Evolutionary conservation across 148 eudicot species (phyloP).

Genomic region (Chenopodium berlandieri): DNA sequence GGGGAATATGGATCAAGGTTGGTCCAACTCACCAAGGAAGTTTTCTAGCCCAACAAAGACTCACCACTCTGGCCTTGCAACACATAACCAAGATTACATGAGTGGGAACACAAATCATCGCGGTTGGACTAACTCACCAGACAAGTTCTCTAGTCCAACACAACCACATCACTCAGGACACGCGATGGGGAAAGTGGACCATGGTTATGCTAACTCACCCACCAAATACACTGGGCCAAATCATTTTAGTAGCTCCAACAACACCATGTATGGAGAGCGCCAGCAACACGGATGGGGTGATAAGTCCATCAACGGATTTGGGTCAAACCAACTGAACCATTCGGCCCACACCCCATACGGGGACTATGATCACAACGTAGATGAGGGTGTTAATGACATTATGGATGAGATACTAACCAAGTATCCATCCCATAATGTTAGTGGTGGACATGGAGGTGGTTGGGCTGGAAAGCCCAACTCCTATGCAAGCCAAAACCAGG

Average conservation of each 20-base stretch:
- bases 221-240: background rate
- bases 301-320: background rate
- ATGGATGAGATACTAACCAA: conserved; percentile 33
- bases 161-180: background rate
- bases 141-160: background rate
- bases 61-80: background rate
- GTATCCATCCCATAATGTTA: conserved; percentile 30
- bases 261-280: background rate
- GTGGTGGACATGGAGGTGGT: conserved; percentile 12
- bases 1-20: conserved; percentile 17
- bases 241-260: conserved; percentile 4
- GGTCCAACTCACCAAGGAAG: conserved; percentile 1
- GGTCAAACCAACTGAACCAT: conserved; percentile 2
- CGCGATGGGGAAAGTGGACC: background rate
- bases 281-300: background rate
- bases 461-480: conserved; percentile 16
- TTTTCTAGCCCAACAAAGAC: background rate
- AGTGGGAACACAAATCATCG: conserved; percentile 5
- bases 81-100: background rate
- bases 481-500: conserved; percentile 9
- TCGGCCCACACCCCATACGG: background rate
- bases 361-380: conserved; percentile 4
- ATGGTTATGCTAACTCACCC: conserved; percentile 3
- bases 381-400: conserved; percentile 27
- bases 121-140: background rate